phyloP scores from a whole-genome alignment of 2,329 filamentous ascomycete species.

The Fusarium chaquense region DNA sequence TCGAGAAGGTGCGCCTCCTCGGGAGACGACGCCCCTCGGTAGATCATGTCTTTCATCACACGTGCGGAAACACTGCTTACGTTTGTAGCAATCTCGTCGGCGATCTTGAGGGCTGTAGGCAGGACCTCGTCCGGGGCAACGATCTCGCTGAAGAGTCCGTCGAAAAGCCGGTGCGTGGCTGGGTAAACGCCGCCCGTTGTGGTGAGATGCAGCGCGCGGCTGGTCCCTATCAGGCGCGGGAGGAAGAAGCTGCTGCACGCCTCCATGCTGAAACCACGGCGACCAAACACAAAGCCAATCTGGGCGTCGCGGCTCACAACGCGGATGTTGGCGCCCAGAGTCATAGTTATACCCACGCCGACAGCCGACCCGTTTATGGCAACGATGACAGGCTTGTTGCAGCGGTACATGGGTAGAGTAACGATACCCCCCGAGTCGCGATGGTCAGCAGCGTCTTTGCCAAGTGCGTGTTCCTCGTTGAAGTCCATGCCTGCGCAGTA shows the following conservation, averaged over 20 bases:
- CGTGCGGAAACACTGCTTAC: conserved; percentile 73
- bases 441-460: conserved; percentile 51
- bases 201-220: conserved; percentile 71
- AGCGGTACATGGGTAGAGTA: conserved; percentile 66
- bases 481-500: conserved; percentile 72
- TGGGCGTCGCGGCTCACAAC: conserved; percentile 69
- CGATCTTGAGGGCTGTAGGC: conserved; percentile 72
- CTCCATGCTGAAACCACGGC: conserved; percentile 78
- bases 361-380: conserved; percentile 71
- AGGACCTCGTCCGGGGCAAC: conserved; percentile 72
- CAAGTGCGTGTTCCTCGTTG: conserved; percentile 50
- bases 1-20: conserved; percentile 80
- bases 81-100: conserved; percentile 74
- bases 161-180: conserved; percentile 63
- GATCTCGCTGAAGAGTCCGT: conserved; percentile 74
- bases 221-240: conserved; percentile 74
- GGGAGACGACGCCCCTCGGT: conserved; percentile 66
- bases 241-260: conserved; percentile 79
- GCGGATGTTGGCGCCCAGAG: conserved; percentile 65
- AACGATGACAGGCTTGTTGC: conserved; percentile 69
- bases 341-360: conserved; percentile 72
- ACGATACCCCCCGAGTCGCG: conserved; percentile 66
- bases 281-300: conserved; percentile 79
- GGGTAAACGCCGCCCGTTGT: conserved; percentile 75
- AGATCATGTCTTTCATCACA: conserved; percentile 80